Evolutionary conservation across 192 early-diverging fungal species (phyloP).

Genomic region (Chytriomyces sp.): DNA sequence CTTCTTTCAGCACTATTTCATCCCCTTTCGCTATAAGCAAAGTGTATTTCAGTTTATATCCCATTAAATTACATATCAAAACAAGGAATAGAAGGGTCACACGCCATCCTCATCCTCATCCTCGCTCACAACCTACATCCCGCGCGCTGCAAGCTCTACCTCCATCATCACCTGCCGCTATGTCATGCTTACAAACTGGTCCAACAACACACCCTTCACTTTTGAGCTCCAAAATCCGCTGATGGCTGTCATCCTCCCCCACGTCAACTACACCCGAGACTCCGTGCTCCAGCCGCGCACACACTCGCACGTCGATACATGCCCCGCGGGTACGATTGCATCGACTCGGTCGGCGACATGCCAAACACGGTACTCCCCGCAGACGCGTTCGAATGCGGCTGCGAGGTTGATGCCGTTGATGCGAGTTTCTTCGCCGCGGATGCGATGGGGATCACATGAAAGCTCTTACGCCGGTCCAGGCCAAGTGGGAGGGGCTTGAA

Average conservation of each 20-base stretch:
- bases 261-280: neutral
- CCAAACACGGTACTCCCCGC: too few species aligned
- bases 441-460: neutral
- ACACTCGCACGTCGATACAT: neutral
- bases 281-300: neutral
- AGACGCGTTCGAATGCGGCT: too few species aligned
- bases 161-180: conserved; percentile 25
- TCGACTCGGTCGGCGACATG: too few species aligned
- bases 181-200: conserved; percentile 11
- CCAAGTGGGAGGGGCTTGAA: too few species aligned
- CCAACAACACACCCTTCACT: conserved; percentile 18
- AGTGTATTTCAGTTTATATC: too few species aligned
- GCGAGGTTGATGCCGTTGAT: too few species aligned
- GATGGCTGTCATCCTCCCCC: neutral
- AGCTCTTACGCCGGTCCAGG: neutral
- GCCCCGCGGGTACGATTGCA: neutral
- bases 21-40: too few species aligned
- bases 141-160: conserved; percentile 8
- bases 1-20: too few species aligned
- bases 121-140: neutral
- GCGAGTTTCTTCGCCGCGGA: too few species aligned
- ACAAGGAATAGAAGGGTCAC: too few species aligned
- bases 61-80: too few species aligned
- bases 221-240: conserved; percentile 25
- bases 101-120: conserved; percentile 4